Evolutionary conservation across 2,329 filamentous ascomycete species (phyloP).

Genomic region (Penicillium sp.): DNA sequence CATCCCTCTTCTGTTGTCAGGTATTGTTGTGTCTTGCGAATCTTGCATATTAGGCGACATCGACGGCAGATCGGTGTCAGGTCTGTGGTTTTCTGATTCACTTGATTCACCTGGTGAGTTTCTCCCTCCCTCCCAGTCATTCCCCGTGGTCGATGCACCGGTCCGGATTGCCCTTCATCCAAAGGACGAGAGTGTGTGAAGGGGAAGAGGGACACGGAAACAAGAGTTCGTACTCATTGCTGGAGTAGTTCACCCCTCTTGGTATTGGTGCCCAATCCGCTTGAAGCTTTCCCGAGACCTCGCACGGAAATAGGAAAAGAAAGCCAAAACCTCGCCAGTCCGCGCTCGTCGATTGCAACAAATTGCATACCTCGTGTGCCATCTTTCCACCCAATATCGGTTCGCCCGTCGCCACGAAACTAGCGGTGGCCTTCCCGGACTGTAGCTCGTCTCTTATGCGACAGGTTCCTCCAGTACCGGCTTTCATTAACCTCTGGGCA

Average conservation of each 20-base stretch:
- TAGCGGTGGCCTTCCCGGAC: slow-evolving; percentile 16
- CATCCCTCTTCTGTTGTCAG: no score
- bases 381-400: slow-evolving; percentile 11
- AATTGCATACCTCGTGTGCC: slow-evolving; percentile 10
- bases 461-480: slow-evolving; percentile 17
- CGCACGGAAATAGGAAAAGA: slow-evolving; percentile 20
- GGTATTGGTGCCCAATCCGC: slow-evolving; percentile 31
- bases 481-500: slow-evolving; percentile 24
- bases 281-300: slow-evolving; percentile 32
- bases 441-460: slow-evolving; percentile 17
- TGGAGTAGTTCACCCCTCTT: slow-evolving; percentile 38
- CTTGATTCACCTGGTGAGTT: slow-evolving; percentile 25
- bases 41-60: slow-evolving; percentile 33
- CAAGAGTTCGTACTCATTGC: slow-evolving; percentile 38
- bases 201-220: slow-evolving; percentile 1
- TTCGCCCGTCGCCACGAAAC: slow-evolving; percentile 6
- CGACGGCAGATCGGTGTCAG: slow-evolving; percentile 23
- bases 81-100: slow-evolving; percentile 14
- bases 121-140: slow-evolving; percentile 1
- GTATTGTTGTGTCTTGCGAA: no score
- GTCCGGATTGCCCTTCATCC: slow-evolving; percentile 22
- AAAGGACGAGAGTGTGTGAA: slow-evolving; percentile 1
- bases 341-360: slow-evolving; percentile 14
- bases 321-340: slow-evolving; percentile 29
- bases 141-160: slow-evolving; percentile 29